phyloP scores from a whole-genome alignment of 1,284 basidiomycete genomes.

The Laetiporus sulphureus region DNA sequence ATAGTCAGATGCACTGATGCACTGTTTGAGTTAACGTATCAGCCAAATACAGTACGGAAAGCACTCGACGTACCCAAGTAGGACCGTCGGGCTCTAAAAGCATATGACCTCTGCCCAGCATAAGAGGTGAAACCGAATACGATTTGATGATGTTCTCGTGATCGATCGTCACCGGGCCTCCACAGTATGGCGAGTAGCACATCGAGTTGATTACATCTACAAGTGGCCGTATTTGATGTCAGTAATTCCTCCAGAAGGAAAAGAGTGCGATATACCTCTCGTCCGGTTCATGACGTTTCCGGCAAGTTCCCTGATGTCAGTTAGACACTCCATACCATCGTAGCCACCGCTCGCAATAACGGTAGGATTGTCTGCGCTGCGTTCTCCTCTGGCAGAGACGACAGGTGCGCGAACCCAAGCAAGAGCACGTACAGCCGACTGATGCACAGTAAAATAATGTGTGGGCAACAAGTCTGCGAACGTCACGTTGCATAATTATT shows the following conservation, averaged over 20 bases:
- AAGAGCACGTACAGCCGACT: constrained; percentile 71
- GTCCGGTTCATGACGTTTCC: constrained; percentile 68
- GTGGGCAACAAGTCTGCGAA: constrained; percentile 50
- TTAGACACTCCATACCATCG: constrained; percentile 68
- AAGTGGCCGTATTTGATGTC: neutral
- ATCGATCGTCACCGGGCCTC: constrained; percentile 67
- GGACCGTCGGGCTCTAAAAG: constrained; percentile 70
- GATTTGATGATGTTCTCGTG: constrained; percentile 73
- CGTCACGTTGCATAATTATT: neutral
- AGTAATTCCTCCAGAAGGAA: neutral
- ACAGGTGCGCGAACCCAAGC: constrained; percentile 68
- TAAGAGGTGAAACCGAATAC: constrained; percentile 61
- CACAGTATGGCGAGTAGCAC: constrained; percentile 56
- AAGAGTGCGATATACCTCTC: constrained; percentile 39
- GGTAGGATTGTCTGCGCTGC: constrained; percentile 51
- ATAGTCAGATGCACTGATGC: constrained; percentile 70
- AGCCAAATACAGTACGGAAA: neutral
- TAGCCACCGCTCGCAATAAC: constrained; percentile 71
- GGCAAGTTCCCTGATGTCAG: constrained; percentile 64
- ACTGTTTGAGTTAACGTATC: constrained; percentile 34
- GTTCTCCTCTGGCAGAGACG: constrained; percentile 37
- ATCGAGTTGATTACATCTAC: constrained; percentile 67
- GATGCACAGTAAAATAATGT: constrained; percentile 66
- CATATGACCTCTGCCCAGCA: constrained; percentile 68
- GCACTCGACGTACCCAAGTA: constrained; percentile 56